phyloP scores from a whole-genome alignment of 2,329 filamentous ascomycete species.

The Claviceps maximensis region DNA sequence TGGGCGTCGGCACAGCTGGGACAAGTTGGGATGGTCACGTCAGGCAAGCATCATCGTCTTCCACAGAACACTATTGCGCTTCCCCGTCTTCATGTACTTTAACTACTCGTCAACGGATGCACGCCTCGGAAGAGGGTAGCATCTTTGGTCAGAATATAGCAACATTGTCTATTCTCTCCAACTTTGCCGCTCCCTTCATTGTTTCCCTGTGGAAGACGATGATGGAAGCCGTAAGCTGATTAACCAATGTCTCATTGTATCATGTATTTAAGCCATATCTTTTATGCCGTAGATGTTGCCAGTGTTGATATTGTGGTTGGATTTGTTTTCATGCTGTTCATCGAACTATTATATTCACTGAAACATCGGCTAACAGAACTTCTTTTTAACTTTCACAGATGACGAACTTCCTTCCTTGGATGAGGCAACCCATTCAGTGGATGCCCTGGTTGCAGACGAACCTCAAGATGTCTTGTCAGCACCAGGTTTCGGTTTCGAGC shows the following conservation, averaged over 20 bases:
- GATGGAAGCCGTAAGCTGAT: slow-evolving; percentile 45
- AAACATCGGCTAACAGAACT: slow-evolving; percentile 26
- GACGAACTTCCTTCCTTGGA: slow-evolving; percentile 48
- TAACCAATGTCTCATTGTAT: slow-evolving; percentile 7
- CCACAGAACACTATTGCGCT: slow-evolving; percentile 26
- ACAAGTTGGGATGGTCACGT: slow-evolving; percentile 21
- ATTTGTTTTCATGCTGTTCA: slow-evolving; percentile 18
- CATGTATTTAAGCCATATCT: slow-evolving; percentile 7
- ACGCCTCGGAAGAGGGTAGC: slow-evolving; percentile 19
- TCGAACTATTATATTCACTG: slow-evolving; percentile 10
- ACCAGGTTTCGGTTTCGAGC: not conserved
- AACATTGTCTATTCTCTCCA: slow-evolving; percentile 26
- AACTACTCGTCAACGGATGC: slow-evolving; percentile 28
- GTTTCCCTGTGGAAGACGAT: slow-evolving; percentile 45
- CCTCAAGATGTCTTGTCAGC: slow-evolving; percentile 9
- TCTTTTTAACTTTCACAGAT: slow-evolving; percentile 33
- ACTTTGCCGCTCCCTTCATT: slow-evolving; percentile 21
- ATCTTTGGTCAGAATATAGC: slow-evolving; percentile 29
- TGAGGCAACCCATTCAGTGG: slow-evolving; percentile 49
- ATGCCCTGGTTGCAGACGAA: slow-evolving; percentile 56
- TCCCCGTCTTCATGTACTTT: slow-evolving; percentile 47
- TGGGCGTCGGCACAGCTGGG: slow-evolving; percentile 4
- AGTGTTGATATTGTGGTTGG: slow-evolving; percentile 10
- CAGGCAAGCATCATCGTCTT: slow-evolving; percentile 62
- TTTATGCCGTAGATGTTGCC: slow-evolving; percentile 5